Evolutionary conservation across 129 eudicot genomes (phyloP), one percentile per base, ranked within the genome.

Genomic region (Centrapalus pauciflorus): DNA sequence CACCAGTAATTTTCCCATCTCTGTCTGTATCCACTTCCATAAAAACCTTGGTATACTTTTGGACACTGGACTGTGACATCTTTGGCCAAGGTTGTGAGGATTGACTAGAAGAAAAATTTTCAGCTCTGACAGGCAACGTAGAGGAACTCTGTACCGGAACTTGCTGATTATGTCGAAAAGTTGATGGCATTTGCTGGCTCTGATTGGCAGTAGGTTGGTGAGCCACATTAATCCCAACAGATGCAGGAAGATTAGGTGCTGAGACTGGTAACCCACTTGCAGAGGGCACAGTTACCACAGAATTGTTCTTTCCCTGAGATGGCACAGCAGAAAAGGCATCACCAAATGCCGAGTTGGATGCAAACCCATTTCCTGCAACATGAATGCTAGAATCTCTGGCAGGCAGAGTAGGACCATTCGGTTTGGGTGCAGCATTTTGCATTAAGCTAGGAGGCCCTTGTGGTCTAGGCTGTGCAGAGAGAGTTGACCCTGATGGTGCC

Each of bases 1-100:
- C 85, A 72, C 95, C 95, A n/a, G 87, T 73, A 35, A 92, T 88
- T 80, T 88, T 92, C 64, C 98, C 98, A 77, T 92, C 98, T 68
- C 85, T 82, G 70, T 92, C 98, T 0, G 90, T 83, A 56, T 92
- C 96, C 12, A 92, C 96, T 81, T 88, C 89, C 80, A 81, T 66
- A 77, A 92, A 92, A 14, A 92, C 95, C 78, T 85, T 88, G 66
- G 83, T 81, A 61, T 85, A 92, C 82, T 88, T 92, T 75, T 88
- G 95, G 46, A 88, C 32, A 81, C 80, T 85, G 34, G 84, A 26
- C 65, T 67, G 95, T 29, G 90, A 81, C 84, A 86, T 81, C 64
- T 82, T 85, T 33, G 96, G 96, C 98, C 90, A 91, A 17, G 83
- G 83, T 72, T 55, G 60, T 73, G 78, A 85, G 20, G 85, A 59